Evolutionary conservation across 768 basidiomycete genomes (phyloP), one percentile per base, ranked within the genome.

Genomic region (Collybia mongolica): DNA sequence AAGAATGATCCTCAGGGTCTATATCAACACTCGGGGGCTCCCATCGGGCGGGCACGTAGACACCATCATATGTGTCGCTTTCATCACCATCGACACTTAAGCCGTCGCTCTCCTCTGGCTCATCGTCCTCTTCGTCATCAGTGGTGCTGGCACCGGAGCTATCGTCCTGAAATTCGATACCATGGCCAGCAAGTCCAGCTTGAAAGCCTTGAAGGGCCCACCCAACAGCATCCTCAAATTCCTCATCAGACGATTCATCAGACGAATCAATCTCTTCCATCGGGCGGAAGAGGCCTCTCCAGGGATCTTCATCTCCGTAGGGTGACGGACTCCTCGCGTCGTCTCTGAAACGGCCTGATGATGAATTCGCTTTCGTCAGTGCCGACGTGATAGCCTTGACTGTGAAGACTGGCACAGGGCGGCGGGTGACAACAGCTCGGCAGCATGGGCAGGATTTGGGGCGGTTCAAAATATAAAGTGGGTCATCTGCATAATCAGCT

Each of bases 371-470:
- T 52, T 78, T 81, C 29, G 65, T 63, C 14, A 90, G 57, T 2
- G 77, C 71, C 12, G 72, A 64, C 0, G 75, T 73, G 22, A 89
- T 72, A 15, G 76, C 72, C 64, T 87, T 88, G 43, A 90, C 73
- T 59, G 88, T 63, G 58, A 86, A 90, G 19, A 88, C 71, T 0
- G 86, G 87, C 20, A 82, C 78, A 4, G 88, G 88, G 22, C 84
- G 79, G 42, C 73, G 73, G 20, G 66, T 69, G 17, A 90, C 74
- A 7, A 60, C 60, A 5, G 84, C 66, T 44, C 88, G 81, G 61
- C 88, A 90, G 49, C 80, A 82, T 1, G 88, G 88, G 58, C 88
- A 90, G 1, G 83, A 80, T 63, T 90, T 90, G 19, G 75, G 71
- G 20, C 87, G 80, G 52, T 72, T 71, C 23, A 87, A 61, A 22